Conservation (phyloP, 495 filamentous ascomycete species). For the Acidomyces sp. region DNA sequence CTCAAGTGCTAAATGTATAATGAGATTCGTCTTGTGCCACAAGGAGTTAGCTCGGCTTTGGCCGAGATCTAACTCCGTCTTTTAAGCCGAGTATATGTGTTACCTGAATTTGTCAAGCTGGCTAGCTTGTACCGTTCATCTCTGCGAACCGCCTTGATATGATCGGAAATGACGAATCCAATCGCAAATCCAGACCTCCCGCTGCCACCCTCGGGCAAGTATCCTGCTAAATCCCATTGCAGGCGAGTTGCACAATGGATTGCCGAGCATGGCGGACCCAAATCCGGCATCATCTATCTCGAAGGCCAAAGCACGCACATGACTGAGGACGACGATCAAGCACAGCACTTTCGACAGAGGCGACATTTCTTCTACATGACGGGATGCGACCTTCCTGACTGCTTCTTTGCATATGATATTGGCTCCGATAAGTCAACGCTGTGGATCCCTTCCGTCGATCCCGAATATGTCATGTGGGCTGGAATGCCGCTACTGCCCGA, state of each 20-base stretch:
- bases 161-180: constrained; percentile 9
- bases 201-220: constrained; percentile 45
- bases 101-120: too few species aligned
- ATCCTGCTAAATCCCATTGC: constrained; percentile 88
- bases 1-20: too few species aligned
- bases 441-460: constrained; percentile 81
- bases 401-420: constrained; percentile 70
- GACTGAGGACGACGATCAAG: constrained; percentile 59
- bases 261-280: constrained; percentile 41
- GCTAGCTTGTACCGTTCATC: too few species aligned
- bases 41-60: too few species aligned
- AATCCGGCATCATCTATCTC: constrained; percentile 64
- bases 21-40: too few species aligned
- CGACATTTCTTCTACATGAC: constrained; percentile 92
- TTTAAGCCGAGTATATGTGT: too few species aligned
- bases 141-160: too few species aligned
- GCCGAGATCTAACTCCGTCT: too few species aligned
- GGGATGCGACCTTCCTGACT: constrained; percentile 72
- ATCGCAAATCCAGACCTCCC: constrained; percentile 19
- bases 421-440: constrained; percentile 58
- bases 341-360: constrained; percentile 70
- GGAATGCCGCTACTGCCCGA: constrained; percentile 65
- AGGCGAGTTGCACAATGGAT: constrained; percentile 69
- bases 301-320: constrained; percentile 60
- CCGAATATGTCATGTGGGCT: constrained; percentile 89